Conservation (phyloP, 345 rosid genomes). For the Gossypioides kirkii region DNA sequence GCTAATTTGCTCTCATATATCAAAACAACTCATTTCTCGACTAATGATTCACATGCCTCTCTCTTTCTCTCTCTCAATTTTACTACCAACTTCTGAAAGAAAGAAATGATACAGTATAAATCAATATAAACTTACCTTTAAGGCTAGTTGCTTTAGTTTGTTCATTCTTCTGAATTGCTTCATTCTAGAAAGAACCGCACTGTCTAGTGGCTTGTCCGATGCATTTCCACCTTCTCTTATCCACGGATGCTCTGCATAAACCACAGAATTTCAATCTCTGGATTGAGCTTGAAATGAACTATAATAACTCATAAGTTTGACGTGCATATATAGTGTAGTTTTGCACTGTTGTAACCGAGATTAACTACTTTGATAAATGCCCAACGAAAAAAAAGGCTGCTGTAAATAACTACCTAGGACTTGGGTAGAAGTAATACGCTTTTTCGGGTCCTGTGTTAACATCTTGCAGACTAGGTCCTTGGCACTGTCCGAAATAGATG, state of each 20-base stretch:
- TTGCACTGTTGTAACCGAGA: not conserved
- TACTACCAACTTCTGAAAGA: not conserved
- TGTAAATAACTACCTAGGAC: constrained; percentile 48
- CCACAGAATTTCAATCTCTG: not conserved
- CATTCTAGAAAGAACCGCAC: constrained; percentile 87
- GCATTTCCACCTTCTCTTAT: constrained; percentile 70
- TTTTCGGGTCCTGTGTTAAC: constrained; percentile 68
- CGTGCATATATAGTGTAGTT: not conserved
- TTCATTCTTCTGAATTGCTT: constrained; percentile 95
- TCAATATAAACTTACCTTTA: constrained; percentile 48
- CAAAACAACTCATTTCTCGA: not conserved
- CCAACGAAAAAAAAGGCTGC: not conserved
- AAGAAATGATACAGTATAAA: not conserved
- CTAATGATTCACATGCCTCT: not conserved
- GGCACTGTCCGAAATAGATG: constrained; percentile 65
- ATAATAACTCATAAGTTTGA: not conserved
- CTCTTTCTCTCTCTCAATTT: not conserved
- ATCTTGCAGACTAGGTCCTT: constrained; percentile 72
- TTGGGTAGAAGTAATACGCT: constrained; percentile 62
- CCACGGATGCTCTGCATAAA: constrained; percentile 62
- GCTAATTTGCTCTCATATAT: not conserved
- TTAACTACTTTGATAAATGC: not conserved
- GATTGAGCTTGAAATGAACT: not conserved
- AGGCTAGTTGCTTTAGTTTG: constrained; percentile 86
- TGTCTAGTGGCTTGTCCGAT: constrained; percentile 85